Conservation (phyloP, 306 rosid genomes). For the Gastrolobium bilobum region DNA sequence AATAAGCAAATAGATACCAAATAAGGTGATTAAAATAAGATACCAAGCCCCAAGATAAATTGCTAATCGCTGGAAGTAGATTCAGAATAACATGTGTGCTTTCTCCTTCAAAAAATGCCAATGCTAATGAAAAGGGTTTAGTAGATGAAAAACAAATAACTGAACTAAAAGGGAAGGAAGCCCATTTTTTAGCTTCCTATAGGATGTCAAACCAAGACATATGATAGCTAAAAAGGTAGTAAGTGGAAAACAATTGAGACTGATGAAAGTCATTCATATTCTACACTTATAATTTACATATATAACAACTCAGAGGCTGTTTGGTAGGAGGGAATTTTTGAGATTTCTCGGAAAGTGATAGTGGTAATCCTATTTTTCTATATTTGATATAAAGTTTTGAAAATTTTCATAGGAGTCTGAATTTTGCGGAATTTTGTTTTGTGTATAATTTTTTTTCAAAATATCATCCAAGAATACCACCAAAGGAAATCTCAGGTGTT, state of each 20-base stretch:
- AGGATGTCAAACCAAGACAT: conserved; percentile 29
- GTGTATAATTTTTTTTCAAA: too few relatives aligned
- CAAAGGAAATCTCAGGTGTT: too few relatives aligned
- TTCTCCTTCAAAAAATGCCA: conserved; percentile 35
- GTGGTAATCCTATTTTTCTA: too few relatives aligned
- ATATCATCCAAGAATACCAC: too few relatives aligned
- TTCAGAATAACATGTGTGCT: conserved; percentile 27
- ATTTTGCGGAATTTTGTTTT: too few relatives aligned
- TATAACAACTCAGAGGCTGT: too few relatives aligned
- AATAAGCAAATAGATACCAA: too few relatives aligned
- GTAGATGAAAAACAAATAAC: conserved; percentile 27
- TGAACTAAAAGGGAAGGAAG: too few relatives aligned
- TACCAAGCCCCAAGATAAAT: conserved; percentile 5
- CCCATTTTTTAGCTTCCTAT: conserved; percentile 24
- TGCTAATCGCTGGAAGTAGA: conserved; percentile 5
- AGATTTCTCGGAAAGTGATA: too few relatives aligned
- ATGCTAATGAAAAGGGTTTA: conserved; percentile 34
- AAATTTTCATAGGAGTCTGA: too few relatives aligned
- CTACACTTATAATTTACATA: conserved; percentile 22
- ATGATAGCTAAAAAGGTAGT: conserved; percentile 3
- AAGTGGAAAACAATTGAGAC: conserved; percentile 39
- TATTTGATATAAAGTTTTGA: too few relatives aligned
- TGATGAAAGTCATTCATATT: neutral
- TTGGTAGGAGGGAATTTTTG: too few relatives aligned
- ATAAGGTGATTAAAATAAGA: conserved; percentile 10